Conservation (phyloP, 2,329 filamentous ascomycete species). For the Cercospora sesami region DNA sequence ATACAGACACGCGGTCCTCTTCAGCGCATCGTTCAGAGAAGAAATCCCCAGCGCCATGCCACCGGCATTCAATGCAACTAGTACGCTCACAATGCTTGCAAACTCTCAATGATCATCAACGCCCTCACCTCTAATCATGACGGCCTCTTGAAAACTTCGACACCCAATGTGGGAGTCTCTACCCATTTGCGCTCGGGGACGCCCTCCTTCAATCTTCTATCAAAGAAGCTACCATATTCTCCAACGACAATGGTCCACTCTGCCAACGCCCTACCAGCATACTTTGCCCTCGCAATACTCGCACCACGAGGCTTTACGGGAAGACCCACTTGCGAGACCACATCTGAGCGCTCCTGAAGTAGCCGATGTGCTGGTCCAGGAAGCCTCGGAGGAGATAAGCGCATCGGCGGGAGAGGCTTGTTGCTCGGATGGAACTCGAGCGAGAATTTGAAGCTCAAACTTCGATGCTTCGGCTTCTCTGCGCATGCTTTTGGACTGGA, state of each 20-base stretch:
- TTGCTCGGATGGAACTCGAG: slow-evolving; percentile 64
- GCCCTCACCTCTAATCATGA: slow-evolving; percentile 11
- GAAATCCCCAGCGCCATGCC: slow-evolving; percentile 6
- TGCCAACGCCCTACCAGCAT: slow-evolving; percentile 71
- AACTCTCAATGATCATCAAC: neutral
- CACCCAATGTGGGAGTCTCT: slow-evolving; percentile 65
- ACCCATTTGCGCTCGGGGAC: slow-evolving; percentile 65
- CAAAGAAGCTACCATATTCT: slow-evolving; percentile 80
- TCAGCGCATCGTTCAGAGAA: neutral
- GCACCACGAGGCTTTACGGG: slow-evolving; percentile 41
- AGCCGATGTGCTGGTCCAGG: slow-evolving; percentile 69
- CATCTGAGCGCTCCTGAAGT: slow-evolving; percentile 48
- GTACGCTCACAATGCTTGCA: slow-evolving; percentile 13
- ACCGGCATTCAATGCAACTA: slow-evolving; percentile 1
- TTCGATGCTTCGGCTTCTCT: slow-evolving; percentile 45
- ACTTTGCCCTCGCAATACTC: slow-evolving; percentile 51
- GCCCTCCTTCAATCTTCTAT: slow-evolving; percentile 72
- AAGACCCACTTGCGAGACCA: slow-evolving; percentile 9
- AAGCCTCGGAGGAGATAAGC: slow-evolving; percentile 66
- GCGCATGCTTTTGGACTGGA: slow-evolving; percentile 1
- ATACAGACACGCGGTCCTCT: no score
- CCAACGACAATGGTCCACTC: slow-evolving; percentile 75
- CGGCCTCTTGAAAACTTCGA: slow-evolving; percentile 58
- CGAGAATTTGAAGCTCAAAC: slow-evolving; percentile 72
- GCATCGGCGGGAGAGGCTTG: slow-evolving; percentile 59